Evolutionary conservation across 768 basidiomycete genomes (phyloP), one percentile per base, ranked within the genome.

Genomic region (Saitozyma sp.): DNA sequence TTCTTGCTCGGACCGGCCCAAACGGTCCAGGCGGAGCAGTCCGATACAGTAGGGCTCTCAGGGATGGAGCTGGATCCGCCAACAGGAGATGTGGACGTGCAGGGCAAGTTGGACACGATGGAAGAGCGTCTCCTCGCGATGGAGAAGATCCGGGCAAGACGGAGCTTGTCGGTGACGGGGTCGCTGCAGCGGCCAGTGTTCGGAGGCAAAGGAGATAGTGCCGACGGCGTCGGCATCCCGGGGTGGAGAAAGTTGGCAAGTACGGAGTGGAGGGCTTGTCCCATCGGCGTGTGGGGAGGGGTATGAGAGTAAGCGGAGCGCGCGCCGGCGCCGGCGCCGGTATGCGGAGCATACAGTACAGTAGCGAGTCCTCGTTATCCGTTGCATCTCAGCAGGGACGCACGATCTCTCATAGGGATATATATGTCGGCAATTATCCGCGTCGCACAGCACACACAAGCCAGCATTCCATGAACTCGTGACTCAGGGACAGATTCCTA

Each of bases 281-380:
- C 65, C 8, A 66, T 66, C 8, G 65, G 65, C 3, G 46, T 66
- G 8, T 66, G 65, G 65, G 48, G 51, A 3, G 59, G n/a, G 3
- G 51, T 53, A 11, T 63, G 45, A 56, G 3, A 17, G 14, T 5
- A 50, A 17, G 10, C 9, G 49, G 49, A 6, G 49, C 17, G 49
- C 9, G 49, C 17, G 49, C 29, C 9, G 49, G 49, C 6, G 49
- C 17, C 6, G 2, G 49, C 17, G 49, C 29, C 17, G 17, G 49
- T 29, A 50, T n/a, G 14, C 49, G 49, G 16, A 50, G 29, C n/a
- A 11, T 5, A 29, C 29, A 29, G 29, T 5, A 29, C 29, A 29
- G 29, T 29, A 29, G 29, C 29, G 29, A 29, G 29, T 29, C 29
- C 5, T 29, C 5, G 5, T 29, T 29, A 29, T 29, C 29, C 29